phyloP scores from a whole-genome alignment of 2,329 filamentous ascomycete genomes.

The Paracorniculantispora psalliotae region DNA sequence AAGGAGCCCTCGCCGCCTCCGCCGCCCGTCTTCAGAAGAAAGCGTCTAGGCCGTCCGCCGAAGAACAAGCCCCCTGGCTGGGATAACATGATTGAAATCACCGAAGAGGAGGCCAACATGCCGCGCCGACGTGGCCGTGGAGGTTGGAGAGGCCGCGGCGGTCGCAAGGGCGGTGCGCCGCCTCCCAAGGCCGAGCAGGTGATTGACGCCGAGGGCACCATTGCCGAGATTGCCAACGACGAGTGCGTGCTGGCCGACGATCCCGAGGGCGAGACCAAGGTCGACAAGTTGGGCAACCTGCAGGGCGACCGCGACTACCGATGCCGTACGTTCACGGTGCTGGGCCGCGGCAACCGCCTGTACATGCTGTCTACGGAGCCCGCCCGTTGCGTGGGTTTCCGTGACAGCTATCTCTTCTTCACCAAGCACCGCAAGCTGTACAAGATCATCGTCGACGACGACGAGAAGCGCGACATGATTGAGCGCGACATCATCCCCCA shows the following conservation, averaged over 20 bases:
- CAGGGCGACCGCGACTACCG: conserved; percentile 85
- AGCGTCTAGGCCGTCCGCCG: conserved; percentile 77
- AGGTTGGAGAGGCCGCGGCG: conserved; percentile 66
- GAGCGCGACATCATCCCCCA: conserved; percentile 93
- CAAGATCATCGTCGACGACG: conserved; percentile 96
- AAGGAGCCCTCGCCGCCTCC: conserved; percentile 54
- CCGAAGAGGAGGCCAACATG: conserved; percentile 50
- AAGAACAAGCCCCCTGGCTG: conserved; percentile 81
- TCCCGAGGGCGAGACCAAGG: conserved; percentile 83
- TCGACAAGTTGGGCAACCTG: conserved; percentile 82
- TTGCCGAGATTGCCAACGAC: conserved; percentile 85
- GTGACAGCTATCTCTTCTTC: conserved; percentile 98
- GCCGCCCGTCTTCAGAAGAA: conserved; percentile 62
- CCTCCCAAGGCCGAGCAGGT: conserved; percentile 75
- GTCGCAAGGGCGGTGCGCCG: conserved; percentile 62
- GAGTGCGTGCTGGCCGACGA: conserved; percentile 88
- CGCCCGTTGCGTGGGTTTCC: conserved; percentile 91
- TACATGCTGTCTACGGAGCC: conserved; percentile 99
- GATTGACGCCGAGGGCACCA: conserved; percentile 89
- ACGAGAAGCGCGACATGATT: conserved; percentile 96
- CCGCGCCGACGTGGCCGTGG: conserved; percentile 62
- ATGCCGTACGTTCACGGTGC: conserved; percentile 89
- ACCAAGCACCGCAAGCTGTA: conserved; percentile 94
- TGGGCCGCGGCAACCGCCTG: conserved; percentile 73
- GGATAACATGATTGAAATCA: conserved; percentile 57